Evolutionary conservation across 2,329 filamentous ascomycete species (phyloP).

Genomic region (Fusarium praegraminearum): DNA sequence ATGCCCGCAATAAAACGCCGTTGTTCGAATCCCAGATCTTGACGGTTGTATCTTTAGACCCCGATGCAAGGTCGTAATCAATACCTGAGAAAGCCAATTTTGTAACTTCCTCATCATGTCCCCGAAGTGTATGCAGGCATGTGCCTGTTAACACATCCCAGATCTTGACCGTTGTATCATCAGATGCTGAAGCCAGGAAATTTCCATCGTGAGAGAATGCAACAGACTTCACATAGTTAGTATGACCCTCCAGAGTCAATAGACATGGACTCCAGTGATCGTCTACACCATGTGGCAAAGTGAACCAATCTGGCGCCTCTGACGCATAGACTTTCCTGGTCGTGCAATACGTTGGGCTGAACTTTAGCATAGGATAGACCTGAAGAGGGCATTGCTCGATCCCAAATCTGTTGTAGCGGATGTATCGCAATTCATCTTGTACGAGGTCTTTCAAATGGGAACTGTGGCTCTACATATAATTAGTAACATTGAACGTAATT

Average conservation of each 20-base stretch:
- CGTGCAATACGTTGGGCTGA: background rate
- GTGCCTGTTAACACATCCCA: background rate
- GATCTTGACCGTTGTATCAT: background rate
- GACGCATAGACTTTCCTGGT: background rate
- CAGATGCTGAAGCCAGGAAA: background rate
- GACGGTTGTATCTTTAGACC: background rate
- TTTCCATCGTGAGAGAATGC: background rate
- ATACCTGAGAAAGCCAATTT: background rate
- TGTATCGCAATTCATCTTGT: background rate
- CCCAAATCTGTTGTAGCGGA: background rate
- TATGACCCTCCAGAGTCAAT: background rate
- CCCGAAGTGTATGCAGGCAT: background rate
- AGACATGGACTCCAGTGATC: background rate
- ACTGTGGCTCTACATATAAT: background rate
- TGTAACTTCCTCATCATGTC: fast-evolving
- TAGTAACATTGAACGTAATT: background rate
- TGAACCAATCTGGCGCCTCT: background rate
- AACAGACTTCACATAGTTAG: fast-evolving
- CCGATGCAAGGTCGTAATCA: background rate
- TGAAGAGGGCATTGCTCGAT: background rate
- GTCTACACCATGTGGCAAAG: background rate
- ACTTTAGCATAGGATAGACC: background rate
- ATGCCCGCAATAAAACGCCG: background rate
- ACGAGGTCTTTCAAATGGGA: background rate
- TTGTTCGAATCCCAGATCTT: background rate